Evolutionary conservation across 768 basidiomycete genomes (phyloP), one percentile per base, ranked within the genome.

Genomic region (Boletus fagicola): DNA sequence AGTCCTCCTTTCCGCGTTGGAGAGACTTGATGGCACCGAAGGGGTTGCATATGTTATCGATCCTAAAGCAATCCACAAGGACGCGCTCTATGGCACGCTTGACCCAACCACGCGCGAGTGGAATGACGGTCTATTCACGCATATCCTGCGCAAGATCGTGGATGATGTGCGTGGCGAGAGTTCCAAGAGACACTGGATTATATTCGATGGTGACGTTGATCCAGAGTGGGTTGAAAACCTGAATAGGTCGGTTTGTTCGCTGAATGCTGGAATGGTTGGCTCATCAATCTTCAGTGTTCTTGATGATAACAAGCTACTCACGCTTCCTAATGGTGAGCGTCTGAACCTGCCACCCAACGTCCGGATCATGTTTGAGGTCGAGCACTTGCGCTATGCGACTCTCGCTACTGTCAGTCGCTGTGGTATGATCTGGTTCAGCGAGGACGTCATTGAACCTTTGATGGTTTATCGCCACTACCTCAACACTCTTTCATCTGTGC

Each of bases 361-460:
- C 24, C 88, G 97, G 53, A 95, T 99, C 72, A 96, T 99, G 94
- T 98, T 99, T 70, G 97, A 99, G 72, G 97, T 98, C 55, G 97
- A 98, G 71, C 94, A 97, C 72, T 83, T 99, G 63, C 90, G 87
- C 66, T 99, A 96, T 71, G 97, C 97, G 0, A 99, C 97, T 4
- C 85, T 90, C 53, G 97, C 97, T 16, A 99, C 97, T 28, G 97
- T 99, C 79, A 97, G 94, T 84, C 95, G 97, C 54, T 99, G 97
- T 68, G 97, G 97, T 71, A 99, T 99, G 97, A 96, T 99, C 65
- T 99, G 97, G 97, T 99, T 99, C 77, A 98, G 94, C 70, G 94
- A 98, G 57, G 94, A 98, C 62, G 86, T 97, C 48, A 85, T 99
- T 28, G 88, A 92, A 61, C 86, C 94, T 7, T 76, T 80, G 1